A percentile compares a stretch with the other conserved stretches of the same genome.
These are phyloP conservation scores for Brettanomyces sp. DNA, from an alignment of 805 yeast species.

Conservation along the genomic window DNA sequence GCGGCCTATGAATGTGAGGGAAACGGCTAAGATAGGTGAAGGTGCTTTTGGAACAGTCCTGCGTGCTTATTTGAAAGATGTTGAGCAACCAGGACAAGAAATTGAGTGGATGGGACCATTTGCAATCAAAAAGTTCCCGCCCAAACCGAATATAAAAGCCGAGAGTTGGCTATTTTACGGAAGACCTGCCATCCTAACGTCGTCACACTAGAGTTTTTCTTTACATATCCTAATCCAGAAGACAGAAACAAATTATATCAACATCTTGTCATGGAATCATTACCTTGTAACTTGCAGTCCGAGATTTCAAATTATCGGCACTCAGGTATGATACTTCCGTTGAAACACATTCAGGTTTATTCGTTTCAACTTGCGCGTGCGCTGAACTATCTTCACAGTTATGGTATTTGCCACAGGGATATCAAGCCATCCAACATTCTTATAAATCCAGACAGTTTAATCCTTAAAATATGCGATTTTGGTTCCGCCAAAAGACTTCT, in stretches of 20 bases:
- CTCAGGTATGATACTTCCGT: slow-evolving; percentile 52
- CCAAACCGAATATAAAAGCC: slow-evolving; percentile 74
- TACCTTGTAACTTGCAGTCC: slow-evolving; percentile 70
- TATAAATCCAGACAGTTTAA: slow-evolving; percentile 60
- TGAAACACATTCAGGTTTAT: slow-evolving; percentile 67
- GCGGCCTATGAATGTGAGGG: slow-evolving; percentile 59
- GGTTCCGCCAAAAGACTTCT: slow-evolving; percentile 79
- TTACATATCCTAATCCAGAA: slow-evolving; percentile 52
- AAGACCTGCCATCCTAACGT: slow-evolving; percentile 75
- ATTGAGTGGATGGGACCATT: slow-evolving; percentile 63
- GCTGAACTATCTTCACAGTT: slow-evolving; percentile 72
- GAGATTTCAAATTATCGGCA: slow-evolving; percentile 65
- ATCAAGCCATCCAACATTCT: slow-evolving; percentile 76
- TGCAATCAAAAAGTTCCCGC: slow-evolving; percentile 82
- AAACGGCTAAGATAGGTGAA: slow-evolving; percentile 69
- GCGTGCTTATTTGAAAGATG: slow-evolving; percentile 46
- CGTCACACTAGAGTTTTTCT: slow-evolving; percentile 58
- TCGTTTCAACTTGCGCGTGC: slow-evolving; percentile 76
- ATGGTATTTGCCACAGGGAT: slow-evolving; percentile 77
- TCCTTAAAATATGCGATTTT: slow-evolving; percentile 73
- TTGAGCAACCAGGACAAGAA: slow-evolving; percentile 15
- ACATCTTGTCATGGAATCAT: slow-evolving; percentile 79
- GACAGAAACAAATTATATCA: slow-evolving; percentile 60
- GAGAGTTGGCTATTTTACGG: slow-evolving; percentile 71
- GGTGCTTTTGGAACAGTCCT: slow-evolving; percentile 85